phyloP scores from a whole-genome alignment of 73 alveolate genomes.

The Paramecium octaurelia region DNA sequence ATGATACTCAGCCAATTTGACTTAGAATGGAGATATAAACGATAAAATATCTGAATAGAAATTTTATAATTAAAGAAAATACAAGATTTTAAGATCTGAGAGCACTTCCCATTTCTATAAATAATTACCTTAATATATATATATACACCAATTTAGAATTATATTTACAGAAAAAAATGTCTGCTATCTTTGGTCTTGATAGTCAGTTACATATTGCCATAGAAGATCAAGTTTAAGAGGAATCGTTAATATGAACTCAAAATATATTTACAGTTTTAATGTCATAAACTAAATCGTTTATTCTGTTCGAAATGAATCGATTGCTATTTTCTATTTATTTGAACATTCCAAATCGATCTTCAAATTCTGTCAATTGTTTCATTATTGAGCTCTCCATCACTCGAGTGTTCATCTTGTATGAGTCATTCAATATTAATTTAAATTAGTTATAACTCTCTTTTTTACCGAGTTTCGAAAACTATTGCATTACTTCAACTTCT shows the following conservation, averaged over 20 bases:
- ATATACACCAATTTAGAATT: no score
- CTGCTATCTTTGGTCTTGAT: neutral
- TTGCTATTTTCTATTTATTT: neutral
- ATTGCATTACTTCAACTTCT: constrained; percentile 33
- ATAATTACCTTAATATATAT: no score
- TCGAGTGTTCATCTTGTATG: neutral
- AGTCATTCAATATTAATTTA: neutral
- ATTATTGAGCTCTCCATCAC: neutral
- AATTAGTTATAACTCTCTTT: constrained; percentile 20
- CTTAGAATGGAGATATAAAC: neutral
- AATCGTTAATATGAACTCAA: neutral
- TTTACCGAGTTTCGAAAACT: constrained; percentile 8
- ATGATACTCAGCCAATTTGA: neutral
- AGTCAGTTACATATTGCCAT: neutral
- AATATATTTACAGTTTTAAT: neutral
- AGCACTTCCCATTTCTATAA: no score
- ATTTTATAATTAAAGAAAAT: neutral
- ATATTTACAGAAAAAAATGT: neutral
- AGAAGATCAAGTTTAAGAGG: neutral
- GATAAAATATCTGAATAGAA: neutral
- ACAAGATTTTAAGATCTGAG: neutral
- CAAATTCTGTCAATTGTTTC: neutral
- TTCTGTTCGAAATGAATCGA: constrained; percentile 11
- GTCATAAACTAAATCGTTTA: constrained; percentile 14
- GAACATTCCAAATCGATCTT: neutral